phyloP scores from a whole-genome alignment of 2,329 filamentous ascomycete species.

The Penicillium palitans region DNA sequence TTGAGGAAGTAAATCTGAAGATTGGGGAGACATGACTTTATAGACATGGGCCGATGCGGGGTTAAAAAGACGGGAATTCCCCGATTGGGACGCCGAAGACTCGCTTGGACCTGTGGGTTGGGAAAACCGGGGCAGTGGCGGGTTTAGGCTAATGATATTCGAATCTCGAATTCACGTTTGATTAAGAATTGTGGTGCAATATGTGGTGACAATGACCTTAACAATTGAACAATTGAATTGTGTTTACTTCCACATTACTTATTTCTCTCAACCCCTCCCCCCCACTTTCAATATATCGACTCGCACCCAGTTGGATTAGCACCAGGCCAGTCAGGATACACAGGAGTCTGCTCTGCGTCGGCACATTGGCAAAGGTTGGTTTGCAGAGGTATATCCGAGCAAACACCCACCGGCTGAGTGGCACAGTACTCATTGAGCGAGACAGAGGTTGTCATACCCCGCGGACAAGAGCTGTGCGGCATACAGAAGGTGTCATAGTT shows the following conservation, averaged over 20 bases:
- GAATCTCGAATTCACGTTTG: neutral
- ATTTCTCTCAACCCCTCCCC: neutral
- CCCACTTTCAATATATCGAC: neutral
- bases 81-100: constrained; percentile 17
- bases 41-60: constrained; percentile 15
- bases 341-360: constrained; percentile 17
- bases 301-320: constrained; percentile 24
- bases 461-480: constrained; percentile 24
- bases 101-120: neutral
- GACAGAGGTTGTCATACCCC: constrained; percentile 27
- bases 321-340: constrained; percentile 22
- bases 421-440: constrained; percentile 23
- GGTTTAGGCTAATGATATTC: constrained; percentile 5
- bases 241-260: neutral
- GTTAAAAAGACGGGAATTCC: constrained; percentile 7
- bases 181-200: neutral
- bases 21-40: neutral
- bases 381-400: constrained; percentile 12
- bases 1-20: neutral
- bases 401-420: constrained; percentile 16
- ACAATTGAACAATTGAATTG: neutral
- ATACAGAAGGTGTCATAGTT: constrained; percentile 27
- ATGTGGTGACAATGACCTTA: neutral
- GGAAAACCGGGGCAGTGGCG: neutral
- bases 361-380: constrained; percentile 21